Base-by-base conservation (phyloP, 78 protist species). In the Pigoraptor vietnamica region DNA sequence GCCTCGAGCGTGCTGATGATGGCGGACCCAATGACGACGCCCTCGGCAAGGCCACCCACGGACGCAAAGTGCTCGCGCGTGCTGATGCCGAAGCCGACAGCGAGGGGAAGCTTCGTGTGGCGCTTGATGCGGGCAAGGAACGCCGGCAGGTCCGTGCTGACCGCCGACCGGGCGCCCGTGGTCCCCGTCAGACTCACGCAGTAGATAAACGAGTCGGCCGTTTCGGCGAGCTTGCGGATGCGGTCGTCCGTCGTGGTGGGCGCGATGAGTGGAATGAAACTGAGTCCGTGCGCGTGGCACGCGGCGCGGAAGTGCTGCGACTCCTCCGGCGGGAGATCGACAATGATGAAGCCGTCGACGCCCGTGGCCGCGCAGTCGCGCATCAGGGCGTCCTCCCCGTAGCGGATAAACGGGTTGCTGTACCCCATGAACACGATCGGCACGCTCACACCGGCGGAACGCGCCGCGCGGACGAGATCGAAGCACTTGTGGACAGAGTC, bases 271-370 rank as follows among this genome's bases (percentile, higher is more conserved):
- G 94, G 94, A 23, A 93, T 86, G 37, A 33, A 87, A 29, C 86
- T 14, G 29, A 93, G 86, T 0, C 86, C 84, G 38, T 86, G 32
- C 34, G 9, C 87, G 37, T 25, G 14, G 95, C 92, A 89, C 35
- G 6, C 39, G 33, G 14, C 37, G 25, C 88, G 23, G 87, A 93
- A 86, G 32, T 10, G 29, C n/a, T 1, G 0, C 25, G 91, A 87
- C 89, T 94, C 96, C 88, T 96, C 98, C 1, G 95, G 95, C 23
- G 98, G 98, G 48, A 96, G 87, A 81, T 96, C 98, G 1, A 96
- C 98, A 33, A 95, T 89, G 81, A 96, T 96, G 94, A 96, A 95
- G 33, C 97, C 98, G 91, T 90, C 39, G 87, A 79, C 93, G 48
- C 95, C 96, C 6, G 92, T 93, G 23, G 0, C 90, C 29, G 14